phyloP scores from a whole-genome alignment of 2,329 filamentous ascomycete genomes.

The Seiridium cupressi region DNA sequence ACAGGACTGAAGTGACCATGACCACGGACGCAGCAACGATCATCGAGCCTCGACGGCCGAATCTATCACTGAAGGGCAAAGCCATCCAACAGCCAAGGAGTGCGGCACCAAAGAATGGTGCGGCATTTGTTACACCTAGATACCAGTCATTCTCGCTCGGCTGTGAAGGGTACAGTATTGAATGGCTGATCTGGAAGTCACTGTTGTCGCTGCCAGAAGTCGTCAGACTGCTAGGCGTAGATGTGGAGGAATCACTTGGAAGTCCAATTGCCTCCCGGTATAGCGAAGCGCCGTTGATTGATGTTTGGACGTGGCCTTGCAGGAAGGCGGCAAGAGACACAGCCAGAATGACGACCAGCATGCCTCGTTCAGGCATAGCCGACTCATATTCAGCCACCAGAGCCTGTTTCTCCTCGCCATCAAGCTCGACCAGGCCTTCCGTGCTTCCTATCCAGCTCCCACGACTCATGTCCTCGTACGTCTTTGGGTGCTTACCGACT shows the following conservation, averaged over 20 bases:
- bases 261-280: neutral
- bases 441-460: neutral
- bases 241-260: neutral
- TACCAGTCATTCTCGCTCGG: constrained; percentile 30
- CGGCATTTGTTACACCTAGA: constrained; percentile 37
- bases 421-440: constrained; percentile 25
- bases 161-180: neutral
- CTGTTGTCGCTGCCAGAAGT: neutral
- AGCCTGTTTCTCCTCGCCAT: constrained; percentile 32
- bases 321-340: constrained; percentile 43
- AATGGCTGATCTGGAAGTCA: neutral
- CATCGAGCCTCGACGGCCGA: constrained; percentile 39
- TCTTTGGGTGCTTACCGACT: constrained; percentile 1
- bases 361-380: constrained; percentile 36
- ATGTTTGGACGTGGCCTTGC: constrained; percentile 35
- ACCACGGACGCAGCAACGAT: constrained; percentile 36
- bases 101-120: constrained; percentile 37
- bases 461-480: neutral
- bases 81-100: constrained; percentile 36
- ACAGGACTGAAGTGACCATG: constrained; percentile 33
- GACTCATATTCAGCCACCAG: constrained; percentile 35
- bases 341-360: constrained; percentile 37
- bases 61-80: constrained; percentile 38
- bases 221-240: neutral
- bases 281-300: constrained; percentile 4